Base-by-base conservation (phyloP, 1,284 basidiomycete genomes). In the Coniophora puteana region DNA sequence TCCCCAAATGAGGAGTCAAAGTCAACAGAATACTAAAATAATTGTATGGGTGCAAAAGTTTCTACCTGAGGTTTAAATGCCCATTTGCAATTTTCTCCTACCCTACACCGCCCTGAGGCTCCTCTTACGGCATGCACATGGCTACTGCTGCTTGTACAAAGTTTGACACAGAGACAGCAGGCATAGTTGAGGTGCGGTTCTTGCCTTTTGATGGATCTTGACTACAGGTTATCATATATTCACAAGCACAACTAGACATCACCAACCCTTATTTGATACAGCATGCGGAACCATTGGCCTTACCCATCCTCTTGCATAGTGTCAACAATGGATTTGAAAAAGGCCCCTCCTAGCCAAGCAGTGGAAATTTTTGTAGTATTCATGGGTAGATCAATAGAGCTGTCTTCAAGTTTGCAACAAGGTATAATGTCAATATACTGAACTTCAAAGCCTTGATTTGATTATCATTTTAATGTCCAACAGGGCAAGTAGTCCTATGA, bases 221-320 rank as follows among this genome's bases (percentile, higher is more conserved):
- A n/a, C n/a, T n/a, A n/a, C n/a, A 2, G 76, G 66, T 21, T 71
- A 73, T 49, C 76, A 76, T 7, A 89, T 64, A 3, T 80, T 76
- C 14, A 86, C 58, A 1, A 76, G 49, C 0, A 83, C 77, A 0
- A 65, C 60, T 3, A 80, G 72, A 14, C 64, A n/a, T n/a, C n/a
- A n/a, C n/a, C n/a, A n/a, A n/a, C n/a, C n/a, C n/a, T n/a, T n/a
- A n/a, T n/a, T n/a, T n/a, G 61, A 28, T 56, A 54, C 13, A 13
- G 74, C 78, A 54, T 72, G 76, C 25, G 66, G 59, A 8, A 78
- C 52, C 64, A 89, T 77, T n/a, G n/a, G n/a, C n/a, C n/a, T n/a
- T n/a, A n/a, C n/a, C n/a, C n/a, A n/a, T n/a, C n/a, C n/a, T n/a
- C n/a, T n/a, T n/a, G n/a, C n/a, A n/a, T n/a, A n/a, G n/a, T n/a